A percentile compares a stretch with the other conserved stretches of the same genome.
phyloP scores from a whole-genome alignment of 2,329 filamentous ascomycete genomes.

The Cryphonectria parasitica region DNA sequence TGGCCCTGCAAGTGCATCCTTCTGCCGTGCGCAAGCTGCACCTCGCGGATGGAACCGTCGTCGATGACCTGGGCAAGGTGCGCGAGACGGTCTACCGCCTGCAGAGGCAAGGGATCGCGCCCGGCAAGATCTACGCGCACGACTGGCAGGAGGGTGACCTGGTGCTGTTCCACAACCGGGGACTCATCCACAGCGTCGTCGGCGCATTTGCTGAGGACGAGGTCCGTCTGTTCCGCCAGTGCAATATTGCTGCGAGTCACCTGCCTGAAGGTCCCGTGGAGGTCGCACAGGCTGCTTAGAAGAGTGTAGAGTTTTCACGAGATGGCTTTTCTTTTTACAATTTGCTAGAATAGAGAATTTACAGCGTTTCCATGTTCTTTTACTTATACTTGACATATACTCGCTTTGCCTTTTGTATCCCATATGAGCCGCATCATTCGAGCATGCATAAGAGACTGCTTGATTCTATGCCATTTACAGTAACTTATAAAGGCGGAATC shows the following conservation, averaged over 20 bases:
- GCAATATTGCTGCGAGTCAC: slow-evolving; percentile 72
- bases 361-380: neutral
- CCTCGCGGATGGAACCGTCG: slow-evolving; percentile 64
- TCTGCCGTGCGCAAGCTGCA: slow-evolving; percentile 72
- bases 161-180: slow-evolving; percentile 79
- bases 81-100: slow-evolving; percentile 70
- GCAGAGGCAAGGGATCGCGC: slow-evolving; percentile 74
- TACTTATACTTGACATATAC: neutral
- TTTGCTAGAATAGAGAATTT: neutral
- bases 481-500: neutral
- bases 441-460: neutral
- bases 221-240: slow-evolving; percentile 76
- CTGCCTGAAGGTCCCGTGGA: slow-evolving; percentile 54
- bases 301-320: neutral
- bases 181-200: slow-evolving; percentile 74
- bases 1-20: slow-evolving; percentile 76
- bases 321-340: neutral
- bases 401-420: neutral
- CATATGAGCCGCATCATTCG: neutral
- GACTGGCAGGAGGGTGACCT: slow-evolving; percentile 79
- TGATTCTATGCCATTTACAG: neutral
- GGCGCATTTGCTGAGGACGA: slow-evolving; percentile 75
- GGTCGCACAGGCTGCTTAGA: slow-evolving; percentile 26
- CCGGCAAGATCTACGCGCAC: slow-evolving; percentile 70
- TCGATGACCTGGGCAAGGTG: slow-evolving; percentile 70